A percentile compares a stretch with the other conserved stretches of the same genome.
Evolutionary conservation across 768 basidiomycete genomes (phyloP).

Genomic region (Phanerodontia chrysosporium): DNA sequence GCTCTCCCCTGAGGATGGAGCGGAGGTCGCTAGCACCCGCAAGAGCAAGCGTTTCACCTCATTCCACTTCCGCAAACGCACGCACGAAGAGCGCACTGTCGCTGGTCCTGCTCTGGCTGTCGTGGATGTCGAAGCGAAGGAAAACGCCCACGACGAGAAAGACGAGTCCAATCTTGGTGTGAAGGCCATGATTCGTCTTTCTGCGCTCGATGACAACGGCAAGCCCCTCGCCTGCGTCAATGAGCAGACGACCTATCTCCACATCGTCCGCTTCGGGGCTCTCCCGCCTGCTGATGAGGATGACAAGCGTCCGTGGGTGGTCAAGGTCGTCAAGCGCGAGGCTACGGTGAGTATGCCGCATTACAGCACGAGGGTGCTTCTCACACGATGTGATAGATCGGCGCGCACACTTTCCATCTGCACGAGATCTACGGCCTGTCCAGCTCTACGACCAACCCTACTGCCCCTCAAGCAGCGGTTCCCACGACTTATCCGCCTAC

Average conservation of each 20-base stretch:
- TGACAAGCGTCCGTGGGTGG: conserved; percentile 77
- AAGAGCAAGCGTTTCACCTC: conserved; percentile 51
- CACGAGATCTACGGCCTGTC: conserved; percentile 94
- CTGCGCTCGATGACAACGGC: conserved; percentile 76
- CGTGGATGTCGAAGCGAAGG: conserved; percentile 57
- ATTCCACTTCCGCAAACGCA: conserved; percentile 63
- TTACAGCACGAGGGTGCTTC: conserved; percentile 1
- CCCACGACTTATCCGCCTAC: conserved; percentile 46
- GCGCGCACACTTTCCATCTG: conserved; percentile 88
- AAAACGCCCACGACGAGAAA: conserved; percentile 35
- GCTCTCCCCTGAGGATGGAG: conserved; percentile 15
- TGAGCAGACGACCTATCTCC: conserved; percentile 86
- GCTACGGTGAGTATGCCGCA: conserved; percentile 54
- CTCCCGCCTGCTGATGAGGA: conserved; percentile 31
- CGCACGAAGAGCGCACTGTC: conserved; percentile 41
- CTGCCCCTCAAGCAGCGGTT: conserved; percentile 32
- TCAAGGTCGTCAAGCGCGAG: conserved; percentile 90
- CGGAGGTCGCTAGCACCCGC: conserved; percentile 18
- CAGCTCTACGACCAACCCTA: conserved; percentile 24
- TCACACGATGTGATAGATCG: conserved; percentile 53
- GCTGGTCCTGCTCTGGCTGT: conserved; percentile 77
- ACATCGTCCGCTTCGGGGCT: conserved; percentile 68
- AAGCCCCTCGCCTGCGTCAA: conserved; percentile 65
- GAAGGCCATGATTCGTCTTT: conserved; percentile 72
- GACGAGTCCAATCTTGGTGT: conserved; percentile 57